A percentile compares a stretch with the other conserved stretches of the same genome.
Evolutionary conservation across 139 green algal species (phyloP).

Genomic region (Chlorella vulgaris): DNA sequence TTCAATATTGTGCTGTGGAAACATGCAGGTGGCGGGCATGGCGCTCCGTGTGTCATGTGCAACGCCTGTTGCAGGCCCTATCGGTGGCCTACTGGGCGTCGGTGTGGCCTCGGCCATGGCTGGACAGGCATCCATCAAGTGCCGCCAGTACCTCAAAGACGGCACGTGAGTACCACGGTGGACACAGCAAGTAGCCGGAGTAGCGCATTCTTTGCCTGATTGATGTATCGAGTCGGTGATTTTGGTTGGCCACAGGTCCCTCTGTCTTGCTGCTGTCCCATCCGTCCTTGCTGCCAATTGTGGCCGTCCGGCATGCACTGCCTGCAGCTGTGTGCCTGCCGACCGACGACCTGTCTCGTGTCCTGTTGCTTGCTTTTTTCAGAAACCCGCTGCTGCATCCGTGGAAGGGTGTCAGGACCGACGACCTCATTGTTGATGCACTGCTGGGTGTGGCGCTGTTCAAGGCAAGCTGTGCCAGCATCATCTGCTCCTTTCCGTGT

Average conservation of each 20-base stretch:
- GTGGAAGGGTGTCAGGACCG: slow-evolving; percentile 27
- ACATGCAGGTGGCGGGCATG: slow-evolving; percentile 41
- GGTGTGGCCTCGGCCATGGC: slow-evolving; percentile 62
- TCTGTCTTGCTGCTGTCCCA: not conserved
- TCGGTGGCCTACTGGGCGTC: slow-evolving; percentile 60
- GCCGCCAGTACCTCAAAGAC: slow-evolving; percentile 1
- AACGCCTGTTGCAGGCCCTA: slow-evolving; percentile 60
- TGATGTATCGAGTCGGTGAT: too few species aligned
- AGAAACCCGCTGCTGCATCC: slow-evolving; percentile 25
- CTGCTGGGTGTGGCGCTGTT: slow-evolving; percentile 61
- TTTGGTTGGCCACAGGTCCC: too few species aligned
- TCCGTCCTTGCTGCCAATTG: not conserved
- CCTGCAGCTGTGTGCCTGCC: too few species aligned
- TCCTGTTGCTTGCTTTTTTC: not conserved
- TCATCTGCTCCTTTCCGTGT: too few species aligned
- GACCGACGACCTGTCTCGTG: not conserved
- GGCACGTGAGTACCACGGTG: not conserved
- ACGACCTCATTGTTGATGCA: slow-evolving; percentile 62
- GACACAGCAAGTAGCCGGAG: too few species aligned
- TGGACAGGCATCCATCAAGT: slow-evolving; percentile 54
- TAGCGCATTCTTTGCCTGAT: not conserved
- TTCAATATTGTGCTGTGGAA: too few species aligned
- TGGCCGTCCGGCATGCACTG: too few species aligned
- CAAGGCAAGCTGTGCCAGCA: slow-evolving; percentile 46
- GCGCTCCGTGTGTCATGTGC: slow-evolving; percentile 68